phyloP scores from a whole-genome alignment of 1,139 yeast genomes.

The Zygotorulaspora mrakii region DNA sequence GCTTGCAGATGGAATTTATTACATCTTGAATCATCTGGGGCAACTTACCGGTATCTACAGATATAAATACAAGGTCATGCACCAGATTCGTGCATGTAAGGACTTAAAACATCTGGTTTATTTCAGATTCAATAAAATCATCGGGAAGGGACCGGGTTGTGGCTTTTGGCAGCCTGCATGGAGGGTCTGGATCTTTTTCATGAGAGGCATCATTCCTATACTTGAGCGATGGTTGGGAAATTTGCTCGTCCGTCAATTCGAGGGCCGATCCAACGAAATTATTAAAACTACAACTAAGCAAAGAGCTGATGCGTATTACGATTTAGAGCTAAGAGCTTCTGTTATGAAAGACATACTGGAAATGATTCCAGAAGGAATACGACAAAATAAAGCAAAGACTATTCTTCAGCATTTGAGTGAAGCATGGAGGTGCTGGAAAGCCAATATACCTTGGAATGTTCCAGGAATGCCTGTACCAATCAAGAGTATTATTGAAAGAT shows the following conservation, averaged over 20 bases:
- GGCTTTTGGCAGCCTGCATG: slow-evolving; percentile 99
- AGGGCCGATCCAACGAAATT: slow-evolving; percentile 90
- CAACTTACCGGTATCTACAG: slow-evolving; percentile 95
- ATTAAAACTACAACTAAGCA: slow-evolving; percentile 95
- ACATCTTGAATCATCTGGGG: slow-evolving; percentile 87
- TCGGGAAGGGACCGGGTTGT: slow-evolving; percentile 98
- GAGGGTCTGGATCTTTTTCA: slow-evolving; percentile 92
- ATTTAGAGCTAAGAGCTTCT: slow-evolving; percentile 86
- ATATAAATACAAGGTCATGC: slow-evolving; percentile 97
- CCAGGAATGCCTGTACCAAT: slow-evolving; percentile 94
- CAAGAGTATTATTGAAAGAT: slow-evolving; percentile 78
- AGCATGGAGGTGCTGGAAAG: slow-evolving; percentile 99
- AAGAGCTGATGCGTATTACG: slow-evolving; percentile 91
- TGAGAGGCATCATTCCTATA: slow-evolving; percentile 90
- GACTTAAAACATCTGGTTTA: slow-evolving; percentile 91
- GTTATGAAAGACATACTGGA: slow-evolving; percentile 95
- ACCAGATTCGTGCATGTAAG: slow-evolving; percentile 92
- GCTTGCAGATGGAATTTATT: slow-evolving; percentile 89
- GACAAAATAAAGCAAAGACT: slow-evolving; percentile 81
- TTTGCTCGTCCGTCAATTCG: slow-evolving; percentile 86
- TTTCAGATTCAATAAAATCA: slow-evolving; percentile 67
- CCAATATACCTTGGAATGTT: slow-evolving; percentile 96
- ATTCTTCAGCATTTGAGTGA: slow-evolving; percentile 92
- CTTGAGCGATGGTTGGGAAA: slow-evolving; percentile 95
- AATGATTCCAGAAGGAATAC: slow-evolving; percentile 94